phyloP scores from a whole-genome alignment of 768 basidiomycete species.

The Podaxis pistillaris region DNA sequence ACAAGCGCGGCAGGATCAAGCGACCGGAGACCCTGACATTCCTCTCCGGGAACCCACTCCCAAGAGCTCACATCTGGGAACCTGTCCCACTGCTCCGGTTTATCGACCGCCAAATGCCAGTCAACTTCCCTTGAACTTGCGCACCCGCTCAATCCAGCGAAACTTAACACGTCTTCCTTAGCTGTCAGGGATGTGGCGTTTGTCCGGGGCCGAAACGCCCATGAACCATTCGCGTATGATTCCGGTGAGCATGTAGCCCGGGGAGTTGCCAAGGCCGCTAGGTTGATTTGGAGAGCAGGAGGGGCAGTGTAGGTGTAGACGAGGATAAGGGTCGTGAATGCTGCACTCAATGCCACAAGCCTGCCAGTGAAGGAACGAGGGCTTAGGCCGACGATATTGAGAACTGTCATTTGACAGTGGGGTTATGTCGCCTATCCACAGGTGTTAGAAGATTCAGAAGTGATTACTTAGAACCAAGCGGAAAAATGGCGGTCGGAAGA shows the following conservation, averaged over 20 bases:
- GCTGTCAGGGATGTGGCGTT: slow-evolving; percentile 29
- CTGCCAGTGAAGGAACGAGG: slow-evolving; percentile 21
- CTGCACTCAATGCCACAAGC: slow-evolving; percentile 17
- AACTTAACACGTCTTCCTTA: slow-evolving; percentile 42
- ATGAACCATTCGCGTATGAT: slow-evolving; percentile 34
- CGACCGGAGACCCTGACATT: slow-evolving; percentile 39
- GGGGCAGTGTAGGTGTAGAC: slow-evolving; percentile 24
- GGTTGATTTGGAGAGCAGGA: slow-evolving; percentile 2
- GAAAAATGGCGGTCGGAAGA: background rate
- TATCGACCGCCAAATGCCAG: slow-evolving; percentile 64
- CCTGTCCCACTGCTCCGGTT: slow-evolving; percentile 42
- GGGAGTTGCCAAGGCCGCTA: background rate
- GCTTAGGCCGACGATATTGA: slow-evolving; percentile 20
- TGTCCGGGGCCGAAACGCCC: slow-evolving; percentile 39
- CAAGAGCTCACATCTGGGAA: slow-evolving; percentile 54
- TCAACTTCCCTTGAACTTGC: slow-evolving; percentile 59
- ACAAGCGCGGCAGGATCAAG: slow-evolving; percentile 45
- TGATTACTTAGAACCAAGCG: background rate
- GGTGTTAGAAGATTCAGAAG: background rate
- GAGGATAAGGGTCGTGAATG: slow-evolving; percentile 23
- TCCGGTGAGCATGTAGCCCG: slow-evolving; percentile 27
- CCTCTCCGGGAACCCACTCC: slow-evolving; percentile 48
- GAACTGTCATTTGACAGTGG: slow-evolving; percentile 8
- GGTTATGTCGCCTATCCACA: background rate
- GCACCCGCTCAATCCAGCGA: slow-evolving; percentile 61